A percentile compares a stretch with the other conserved stretches of the same genome.
Evolutionary conservation across 306 rosid species (phyloP).

Genomic region (Cicer cuneatum): DNA sequence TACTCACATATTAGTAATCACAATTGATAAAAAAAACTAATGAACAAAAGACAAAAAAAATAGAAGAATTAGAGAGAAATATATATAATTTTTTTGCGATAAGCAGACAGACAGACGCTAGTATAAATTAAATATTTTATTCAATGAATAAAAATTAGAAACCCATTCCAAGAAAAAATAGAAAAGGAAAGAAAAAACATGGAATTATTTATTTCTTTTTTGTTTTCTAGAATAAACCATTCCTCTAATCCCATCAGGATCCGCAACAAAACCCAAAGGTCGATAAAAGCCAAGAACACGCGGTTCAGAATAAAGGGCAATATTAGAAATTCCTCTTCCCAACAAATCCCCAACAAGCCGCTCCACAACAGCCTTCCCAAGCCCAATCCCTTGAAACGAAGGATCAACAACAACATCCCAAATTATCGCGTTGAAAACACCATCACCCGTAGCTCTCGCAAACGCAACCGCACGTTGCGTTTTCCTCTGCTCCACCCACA

Average conservation of each 20-base stretch:
- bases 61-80: too few species aligned
- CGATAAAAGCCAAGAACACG: conserved; percentile 84
- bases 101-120: too few species aligned
- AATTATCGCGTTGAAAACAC: conserved; percentile 89
- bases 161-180: too few species aligned
- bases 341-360: conserved; percentile 58
- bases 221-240: conserved; percentile 79
- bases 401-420: conserved; percentile 98
- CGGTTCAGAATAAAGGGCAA: conserved; percentile 84
- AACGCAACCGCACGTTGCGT: conserved; percentile 75
- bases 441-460: conserved; percentile 92
- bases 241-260: conserved; percentile 85
- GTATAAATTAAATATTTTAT: too few species aligned
- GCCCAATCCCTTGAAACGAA: conserved; percentile 84
- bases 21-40: too few species aligned
- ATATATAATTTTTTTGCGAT: too few species aligned
- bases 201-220: conserved; percentile 28
- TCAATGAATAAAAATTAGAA: too few species aligned
- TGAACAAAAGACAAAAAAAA: too few species aligned
- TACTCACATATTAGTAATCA: too few species aligned
- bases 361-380: conserved; percentile 90
- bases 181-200: too few species aligned
- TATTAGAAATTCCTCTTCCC: conserved; percentile 64
- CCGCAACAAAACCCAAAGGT: conserved; percentile 84
- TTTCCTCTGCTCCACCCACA: conserved; percentile 75